Percentiles rank a stretch among this genome's conserved stretches.
Evolutionary conservation across 768 basidiomycete genomes (phyloP).

Genomic region (Nidularia pulvinata): DNA sequence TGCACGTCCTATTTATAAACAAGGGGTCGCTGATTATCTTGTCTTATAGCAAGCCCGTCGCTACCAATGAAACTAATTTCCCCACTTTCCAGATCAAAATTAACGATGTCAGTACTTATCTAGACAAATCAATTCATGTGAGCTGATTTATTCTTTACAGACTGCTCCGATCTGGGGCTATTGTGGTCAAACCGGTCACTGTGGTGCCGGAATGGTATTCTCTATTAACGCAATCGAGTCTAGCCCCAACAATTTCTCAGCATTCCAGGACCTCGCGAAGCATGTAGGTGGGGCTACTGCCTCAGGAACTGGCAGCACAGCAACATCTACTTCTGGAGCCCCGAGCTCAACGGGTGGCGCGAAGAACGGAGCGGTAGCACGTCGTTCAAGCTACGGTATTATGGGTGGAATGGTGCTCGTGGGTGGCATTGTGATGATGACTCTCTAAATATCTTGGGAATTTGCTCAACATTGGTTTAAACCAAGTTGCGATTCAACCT

Average conservation of each 20-base stretch:
- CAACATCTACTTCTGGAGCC: background rate
- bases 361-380: background rate
- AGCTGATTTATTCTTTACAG: slow-evolving; percentile 10
- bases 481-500: no score
- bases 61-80: slow-evolving; percentile 31
- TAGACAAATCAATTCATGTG: background rate
- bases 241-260: slow-evolving; percentile 49
- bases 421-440: background rate
- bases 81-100: slow-evolving; percentile 47
- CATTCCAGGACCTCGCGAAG: slow-evolving; percentile 38
- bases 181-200: slow-evolving; percentile 54
- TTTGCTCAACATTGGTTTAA: no score
- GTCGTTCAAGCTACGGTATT: background rate
- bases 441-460: background rate
- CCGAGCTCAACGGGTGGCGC: background rate
- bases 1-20: background rate
- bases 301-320: slow-evolving; percentile 1
- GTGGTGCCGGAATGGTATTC: slow-evolving; percentile 64
- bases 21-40: background rate
- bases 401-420: background rate
- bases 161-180: slow-evolving; percentile 59
- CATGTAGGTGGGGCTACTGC: slow-evolving; percentile 7
- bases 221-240: slow-evolving; percentile 53
- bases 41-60: slow-evolving; percentile 37
- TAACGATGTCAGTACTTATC: slow-evolving; percentile 34